Percentiles rank a stretch among this genome's conserved stretches.
Evolutionary conservation across 23 red algal genomes (phyloP).

Genomic region (Gracilaria gracilis): DNA sequence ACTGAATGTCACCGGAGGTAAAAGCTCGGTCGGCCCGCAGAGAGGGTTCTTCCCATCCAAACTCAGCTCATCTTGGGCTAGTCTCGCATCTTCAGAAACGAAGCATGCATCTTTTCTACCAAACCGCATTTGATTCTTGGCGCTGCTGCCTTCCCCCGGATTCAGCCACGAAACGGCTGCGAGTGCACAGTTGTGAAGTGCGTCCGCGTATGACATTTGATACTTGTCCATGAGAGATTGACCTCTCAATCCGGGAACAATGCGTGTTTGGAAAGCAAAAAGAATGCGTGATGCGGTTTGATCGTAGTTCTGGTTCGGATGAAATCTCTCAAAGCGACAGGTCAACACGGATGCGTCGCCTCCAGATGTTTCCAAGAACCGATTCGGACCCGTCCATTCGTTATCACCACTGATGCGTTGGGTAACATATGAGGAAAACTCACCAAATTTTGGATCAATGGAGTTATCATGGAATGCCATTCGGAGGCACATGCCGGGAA

Average conservation of each 20-base stretch:
- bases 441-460: background rate
- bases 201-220: constrained; percentile 11
- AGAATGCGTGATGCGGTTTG: constrained; percentile 16
- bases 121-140: background rate
- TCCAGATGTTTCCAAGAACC: constrained; percentile 4
- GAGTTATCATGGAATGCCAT: constrained; percentile 28
- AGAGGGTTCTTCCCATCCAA: background rate
- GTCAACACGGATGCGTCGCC: constrained; percentile 12
- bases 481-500: constrained; percentile 6
- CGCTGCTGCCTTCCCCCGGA: background rate
- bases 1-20: constrained; percentile 8
- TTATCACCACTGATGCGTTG: background rate
- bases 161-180: constrained; percentile 1
- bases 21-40: constrained; percentile 13
- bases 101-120: constrained; percentile 13
- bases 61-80: background rate
- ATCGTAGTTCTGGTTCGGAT: constrained; percentile 29
- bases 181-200: constrained; percentile 10
- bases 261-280: background rate
- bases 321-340: background rate
- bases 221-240: constrained; percentile 16
- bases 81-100: background rate
- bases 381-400: background rate
- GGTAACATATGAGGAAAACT: background rate
- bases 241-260: background rate